These are phyloP conservation scores for Agapanthus africanus DNA, from an alignment of 106 monocot species.

Conservation along the genomic window DNA sequence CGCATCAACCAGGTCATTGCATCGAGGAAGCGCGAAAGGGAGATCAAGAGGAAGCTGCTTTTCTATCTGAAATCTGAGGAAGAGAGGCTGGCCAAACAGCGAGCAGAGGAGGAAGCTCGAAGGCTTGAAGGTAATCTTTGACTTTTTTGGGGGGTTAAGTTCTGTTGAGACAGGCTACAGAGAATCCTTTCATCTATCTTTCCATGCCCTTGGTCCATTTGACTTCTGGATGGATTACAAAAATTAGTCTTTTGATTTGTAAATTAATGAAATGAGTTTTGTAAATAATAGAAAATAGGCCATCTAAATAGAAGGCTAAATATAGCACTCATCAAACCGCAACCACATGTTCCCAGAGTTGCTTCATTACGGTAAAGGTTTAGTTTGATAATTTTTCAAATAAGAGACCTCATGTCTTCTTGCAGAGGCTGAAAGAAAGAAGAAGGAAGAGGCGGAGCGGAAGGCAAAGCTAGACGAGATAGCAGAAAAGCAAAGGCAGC, in stretches of 20 bases:
- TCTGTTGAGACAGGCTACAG: too few species aligned
- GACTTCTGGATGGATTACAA: too few species aligned
- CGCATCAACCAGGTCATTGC: conserved; percentile 35
- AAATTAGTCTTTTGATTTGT: too few species aligned
- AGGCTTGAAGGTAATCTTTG: conserved; percentile 94
- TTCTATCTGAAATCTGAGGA: conserved; percentile 69
- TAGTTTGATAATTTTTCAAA: background rate
- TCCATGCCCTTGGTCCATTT: too few species aligned
- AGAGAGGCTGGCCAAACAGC: conserved; percentile 52
- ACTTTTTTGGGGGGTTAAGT: too few species aligned
- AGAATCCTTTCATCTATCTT: too few species aligned
- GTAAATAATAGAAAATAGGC: too few species aligned
- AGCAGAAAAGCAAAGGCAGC: conserved; percentile 74
- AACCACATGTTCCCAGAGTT: too few species aligned
- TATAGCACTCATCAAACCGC: too few species aligned
- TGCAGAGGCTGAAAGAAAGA: conserved; percentile 82
- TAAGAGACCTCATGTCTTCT: background rate
- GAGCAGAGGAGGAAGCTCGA: conserved; percentile 80
- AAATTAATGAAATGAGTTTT: too few species aligned
- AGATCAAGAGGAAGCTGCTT: conserved; percentile 63
- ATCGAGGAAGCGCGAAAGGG: conserved; percentile 46
- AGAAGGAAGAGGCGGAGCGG: conserved; percentile 83
- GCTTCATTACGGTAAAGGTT: too few species aligned
- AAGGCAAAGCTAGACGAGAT: conserved; percentile 85
- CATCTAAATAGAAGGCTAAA: too few species aligned